Conservation (phyloP, 495 filamentous ascomycete genomes). For the Zalerion maritima region DNA sequence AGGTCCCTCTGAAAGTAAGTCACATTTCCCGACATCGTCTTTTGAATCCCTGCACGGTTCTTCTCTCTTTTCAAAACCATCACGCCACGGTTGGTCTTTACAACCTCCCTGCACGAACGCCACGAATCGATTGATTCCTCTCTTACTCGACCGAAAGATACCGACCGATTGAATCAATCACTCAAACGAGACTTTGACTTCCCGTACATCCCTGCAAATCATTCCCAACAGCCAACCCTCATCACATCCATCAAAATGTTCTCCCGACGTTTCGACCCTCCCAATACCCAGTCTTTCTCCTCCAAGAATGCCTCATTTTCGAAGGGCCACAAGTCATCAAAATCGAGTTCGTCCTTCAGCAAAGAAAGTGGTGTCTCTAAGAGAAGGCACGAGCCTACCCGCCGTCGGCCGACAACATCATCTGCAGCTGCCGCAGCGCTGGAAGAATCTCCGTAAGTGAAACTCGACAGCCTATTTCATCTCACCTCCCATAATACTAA, state of each 20-base stretch:
- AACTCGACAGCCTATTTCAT: slow-evolving; percentile 4
- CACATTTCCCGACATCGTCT: no score
- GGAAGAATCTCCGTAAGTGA: slow-evolving; percentile 21
- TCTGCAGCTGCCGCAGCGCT: slow-evolving; percentile 12
- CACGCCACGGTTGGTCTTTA: no score
- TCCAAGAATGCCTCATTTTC: slow-evolving; percentile 27
- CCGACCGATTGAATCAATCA: no score
- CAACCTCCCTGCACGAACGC: no score
- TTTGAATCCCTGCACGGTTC: no score
- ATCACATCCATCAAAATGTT: slow-evolving; percentile 30
- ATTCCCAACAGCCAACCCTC: no score
- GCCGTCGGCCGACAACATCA: slow-evolving; percentile 25
- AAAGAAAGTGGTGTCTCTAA: slow-evolving; percentile 32
- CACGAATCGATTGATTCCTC: no score
- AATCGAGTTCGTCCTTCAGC: slow-evolving; percentile 30
- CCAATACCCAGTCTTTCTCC: slow-evolving; percentile 16
- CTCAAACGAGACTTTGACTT: no score
- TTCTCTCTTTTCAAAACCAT: no score
- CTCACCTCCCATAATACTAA: background rate
- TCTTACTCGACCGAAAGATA: no score
- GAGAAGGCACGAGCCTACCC: slow-evolving; percentile 23
- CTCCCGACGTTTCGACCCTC: slow-evolving; percentile 26
- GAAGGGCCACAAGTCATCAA: slow-evolving; percentile 21
- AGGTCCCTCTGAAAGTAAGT: no score
- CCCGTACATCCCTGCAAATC: no score